Conservation (phyloP, 2,329 filamentous ascomycete genomes). For the Tolypocladium sp. region DNA sequence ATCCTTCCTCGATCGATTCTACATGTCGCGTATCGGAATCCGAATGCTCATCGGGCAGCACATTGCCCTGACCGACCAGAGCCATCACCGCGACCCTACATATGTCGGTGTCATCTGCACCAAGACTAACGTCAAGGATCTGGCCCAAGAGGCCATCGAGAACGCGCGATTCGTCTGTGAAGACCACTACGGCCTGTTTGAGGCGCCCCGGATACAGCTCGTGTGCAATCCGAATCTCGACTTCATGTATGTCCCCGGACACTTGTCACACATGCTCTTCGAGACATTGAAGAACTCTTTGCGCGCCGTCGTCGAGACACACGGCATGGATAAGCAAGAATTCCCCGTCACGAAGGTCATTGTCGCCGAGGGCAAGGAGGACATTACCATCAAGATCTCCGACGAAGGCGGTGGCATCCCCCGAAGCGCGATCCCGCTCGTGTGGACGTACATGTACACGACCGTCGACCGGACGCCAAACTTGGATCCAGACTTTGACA, state of each 20-base stretch:
- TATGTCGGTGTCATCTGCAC: slow-evolving; percentile 99
- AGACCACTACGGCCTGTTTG: slow-evolving; percentile 95
- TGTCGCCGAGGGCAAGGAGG: slow-evolving; percentile 93
- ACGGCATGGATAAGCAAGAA: slow-evolving; percentile 89
- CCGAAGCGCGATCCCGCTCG: slow-evolving; percentile 82
- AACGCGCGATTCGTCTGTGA: slow-evolving; percentile 99
- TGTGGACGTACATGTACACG: slow-evolving; percentile 99
- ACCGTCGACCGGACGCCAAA: slow-evolving; percentile 94
- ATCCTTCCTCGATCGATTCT: slow-evolving; percentile 95
- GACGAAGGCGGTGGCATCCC: slow-evolving; percentile 97
- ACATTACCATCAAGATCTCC: slow-evolving; percentile 97
- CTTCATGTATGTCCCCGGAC: slow-evolving; percentile 99
- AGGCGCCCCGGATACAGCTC: slow-evolving; percentile 91
- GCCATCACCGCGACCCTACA: slow-evolving; percentile 76
- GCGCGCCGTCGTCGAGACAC: slow-evolving; percentile 89
- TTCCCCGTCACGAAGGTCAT: slow-evolving; percentile 97
- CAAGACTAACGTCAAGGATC: slow-evolving; percentile 90
- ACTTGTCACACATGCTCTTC: slow-evolving; percentile 98
- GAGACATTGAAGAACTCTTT: slow-evolving; percentile 98
- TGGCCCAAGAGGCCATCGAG: slow-evolving; percentile 94
- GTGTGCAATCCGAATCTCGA: slow-evolving; percentile 89
- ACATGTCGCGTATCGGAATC: slow-evolving; percentile 99
- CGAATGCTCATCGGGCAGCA: slow-evolving; percentile 99
- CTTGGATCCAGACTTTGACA: slow-evolving; percentile 94
- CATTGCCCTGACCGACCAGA: slow-evolving; percentile 92